Base-by-base conservation (phyloP, 805 yeast species). In the Spathaspora girioi region DNA sequence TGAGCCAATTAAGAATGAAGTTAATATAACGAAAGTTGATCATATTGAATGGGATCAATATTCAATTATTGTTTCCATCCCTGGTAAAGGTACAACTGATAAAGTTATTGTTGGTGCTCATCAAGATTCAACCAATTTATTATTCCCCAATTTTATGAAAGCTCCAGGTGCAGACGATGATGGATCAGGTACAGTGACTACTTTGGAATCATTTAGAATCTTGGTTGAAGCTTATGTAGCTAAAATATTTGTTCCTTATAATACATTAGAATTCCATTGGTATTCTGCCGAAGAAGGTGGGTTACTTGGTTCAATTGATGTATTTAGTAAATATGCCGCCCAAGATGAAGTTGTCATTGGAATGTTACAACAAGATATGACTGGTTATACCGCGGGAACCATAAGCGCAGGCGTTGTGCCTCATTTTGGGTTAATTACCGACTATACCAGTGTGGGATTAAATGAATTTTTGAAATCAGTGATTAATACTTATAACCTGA, bases 161-260 rank as follows among this genome's bases (percentile, higher is more conserved):
- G 89, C 97, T 0, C 97, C 97, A 1, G 98, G 98, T 2, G 97
- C 97, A 3, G 98, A 93, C 64, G 98, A 93, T 64, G 88, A 92
- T 66, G 96, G 96, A 2, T 82, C 92, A 3, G 98, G 97, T 9
- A 86, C 92, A 4, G 83, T 86, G 3, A 86, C 96, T 2, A 79
- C 81, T 31, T 67, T 91, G 50, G 96, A 91, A 65, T 83, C 91
- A 1, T 77, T 91, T 59, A 77, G 94, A 56, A 68, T 87, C 14
- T 69, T 89, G 26, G 66, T 79, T 7, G 73, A 69, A 35, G 65
- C 66, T 20, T 62, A 65, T 48, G 61, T 56, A 17, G 46, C 57
- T 3, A 68, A 69, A 2, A 70, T 73, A 0, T 77, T 77, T 57
- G 59, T 69, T 52, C 90, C 92, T 12, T 69, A 78, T 43, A 89